phyloP scores from a whole-genome alignment of 1,284 basidiomycete genomes.

The Apiotrichum akiyoshidainum region DNA sequence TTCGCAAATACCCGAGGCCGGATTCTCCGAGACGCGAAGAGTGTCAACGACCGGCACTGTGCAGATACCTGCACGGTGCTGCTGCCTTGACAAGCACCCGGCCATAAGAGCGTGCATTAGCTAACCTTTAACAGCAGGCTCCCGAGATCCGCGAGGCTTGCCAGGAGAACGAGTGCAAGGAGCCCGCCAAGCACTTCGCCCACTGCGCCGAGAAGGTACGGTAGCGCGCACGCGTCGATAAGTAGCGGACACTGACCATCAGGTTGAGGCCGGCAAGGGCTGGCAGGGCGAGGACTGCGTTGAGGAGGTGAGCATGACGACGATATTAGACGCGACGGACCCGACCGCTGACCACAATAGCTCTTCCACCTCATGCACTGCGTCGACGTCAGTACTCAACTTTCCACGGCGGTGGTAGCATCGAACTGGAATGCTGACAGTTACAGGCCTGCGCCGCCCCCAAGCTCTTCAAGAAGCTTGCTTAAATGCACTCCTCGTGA shows the following conservation, averaged over 20 bases:
- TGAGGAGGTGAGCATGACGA: conserved; percentile 63
- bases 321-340: not conserved
- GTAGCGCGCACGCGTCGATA: not conserved
- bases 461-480: conserved; percentile 66
- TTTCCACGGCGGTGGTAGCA: not conserved
- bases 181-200: conserved; percentile 76
- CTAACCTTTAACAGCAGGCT: conserved; percentile 54
- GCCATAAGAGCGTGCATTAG: not conserved
- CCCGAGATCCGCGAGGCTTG: conserved; percentile 73
- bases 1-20: not conserved
- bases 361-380: conserved; percentile 69
- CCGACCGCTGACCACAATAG: conserved; percentile 10
- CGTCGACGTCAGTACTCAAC: conserved; percentile 63
- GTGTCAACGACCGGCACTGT: not conserved
- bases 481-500: conserved; percentile 30
- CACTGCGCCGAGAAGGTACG: conserved; percentile 82
- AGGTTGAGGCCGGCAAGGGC: conserved; percentile 64
- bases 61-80: not conserved
- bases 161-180: conserved; percentile 65
- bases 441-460: conserved; percentile 69
- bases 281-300: conserved; percentile 86
- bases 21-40: not conserved
- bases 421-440: not conserved
- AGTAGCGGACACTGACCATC: not conserved
- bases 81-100: no score